Conservation (phyloP, 2,329 filamentous ascomycete species). For the Fusarium abutilonis region DNA sequence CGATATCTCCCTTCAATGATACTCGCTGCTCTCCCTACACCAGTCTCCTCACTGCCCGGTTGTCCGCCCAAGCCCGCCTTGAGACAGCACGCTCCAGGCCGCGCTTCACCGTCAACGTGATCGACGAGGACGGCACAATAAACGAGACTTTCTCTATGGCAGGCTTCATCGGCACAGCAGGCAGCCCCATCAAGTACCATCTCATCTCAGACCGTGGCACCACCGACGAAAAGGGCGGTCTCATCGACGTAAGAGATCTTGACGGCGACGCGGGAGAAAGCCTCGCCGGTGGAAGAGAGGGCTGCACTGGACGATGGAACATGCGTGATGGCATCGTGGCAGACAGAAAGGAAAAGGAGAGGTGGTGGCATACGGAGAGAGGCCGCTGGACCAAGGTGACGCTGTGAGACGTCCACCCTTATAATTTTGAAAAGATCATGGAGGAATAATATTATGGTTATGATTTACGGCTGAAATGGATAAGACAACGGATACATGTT, state of each 20-base stretch:
- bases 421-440: background rate
- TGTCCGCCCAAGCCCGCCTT: constrained; percentile 72
- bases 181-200: constrained; percentile 68
- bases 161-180: constrained; percentile 69
- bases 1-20: constrained; percentile 23
- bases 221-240: constrained; percentile 64
- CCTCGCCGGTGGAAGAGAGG: constrained; percentile 49
- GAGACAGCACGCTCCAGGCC: constrained; percentile 65
- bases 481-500: constrained; percentile 6
- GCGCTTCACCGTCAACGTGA: constrained; percentile 67
- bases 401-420: constrained; percentile 17
- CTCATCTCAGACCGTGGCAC: constrained; percentile 67
- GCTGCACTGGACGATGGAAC: constrained; percentile 62
- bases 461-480: constrained; percentile 33
- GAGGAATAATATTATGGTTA: constrained; percentile 9
- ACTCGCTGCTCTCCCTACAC: constrained; percentile 49
- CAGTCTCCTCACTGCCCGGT: constrained; percentile 63
- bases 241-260: constrained; percentile 64
- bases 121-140: constrained; percentile 61
- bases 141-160: constrained; percentile 65
- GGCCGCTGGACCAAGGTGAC: constrained; percentile 53
- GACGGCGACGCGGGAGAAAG: constrained; percentile 60
- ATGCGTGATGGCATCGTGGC: constrained; percentile 49
- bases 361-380: constrained; percentile 62
- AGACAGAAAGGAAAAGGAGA: constrained; percentile 60